Percentiles rank a stretch among this genome's conserved stretches.
Conservation (phyloP, 75 land plant species). For the Cunninghamia lanceolata region DNA sequence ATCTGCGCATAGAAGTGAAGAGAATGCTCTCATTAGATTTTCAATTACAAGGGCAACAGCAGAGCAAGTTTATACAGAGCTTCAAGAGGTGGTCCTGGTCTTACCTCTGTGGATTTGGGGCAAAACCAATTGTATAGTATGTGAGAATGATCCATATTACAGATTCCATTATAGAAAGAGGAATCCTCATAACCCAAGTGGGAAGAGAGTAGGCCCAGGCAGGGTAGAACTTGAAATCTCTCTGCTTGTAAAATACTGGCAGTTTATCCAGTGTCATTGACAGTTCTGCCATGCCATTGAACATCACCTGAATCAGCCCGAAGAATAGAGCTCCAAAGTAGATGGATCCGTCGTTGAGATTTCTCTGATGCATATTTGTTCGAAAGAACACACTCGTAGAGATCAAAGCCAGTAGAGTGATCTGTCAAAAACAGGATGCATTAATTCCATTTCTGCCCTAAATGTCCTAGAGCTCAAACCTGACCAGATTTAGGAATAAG, state of each 20-base stretch:
- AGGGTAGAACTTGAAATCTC: slow-evolving; percentile 51
- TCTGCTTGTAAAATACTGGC: slow-evolving; percentile 54
- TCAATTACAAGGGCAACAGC: not conserved
- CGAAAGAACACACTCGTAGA: slow-evolving; percentile 50
- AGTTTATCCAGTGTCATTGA: slow-evolving; percentile 33
- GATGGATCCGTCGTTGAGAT: slow-evolving; percentile 25
- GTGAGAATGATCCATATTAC: slow-evolving; percentile 32
- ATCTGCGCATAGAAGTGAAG: slow-evolving; percentile 32
- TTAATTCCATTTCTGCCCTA: not conserved
- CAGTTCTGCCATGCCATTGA: slow-evolving; percentile 42
- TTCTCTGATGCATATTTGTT: slow-evolving; percentile 32
- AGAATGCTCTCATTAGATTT: not conserved
- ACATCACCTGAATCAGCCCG: slow-evolving; percentile 34
- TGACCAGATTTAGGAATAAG: not conserved
- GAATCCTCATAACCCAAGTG: slow-evolving; percentile 25
- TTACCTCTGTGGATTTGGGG: slow-evolving; percentile 42
- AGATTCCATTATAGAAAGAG: slow-evolving; percentile 37
- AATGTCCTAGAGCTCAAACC: not conserved
- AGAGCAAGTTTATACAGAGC: not conserved
- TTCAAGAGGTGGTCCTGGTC: not conserved
- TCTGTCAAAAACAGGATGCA: slow-evolving; percentile 19
- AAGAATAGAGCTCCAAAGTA: slow-evolving; percentile 43
- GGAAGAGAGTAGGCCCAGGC: slow-evolving; percentile 50
- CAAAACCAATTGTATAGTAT: slow-evolving; percentile 47
- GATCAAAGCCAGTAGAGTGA: slow-evolving; percentile 28